Base-by-base conservation (phyloP, 1,284 basidiomycete genomes). In the Hemileia vastatrix region DNA sequence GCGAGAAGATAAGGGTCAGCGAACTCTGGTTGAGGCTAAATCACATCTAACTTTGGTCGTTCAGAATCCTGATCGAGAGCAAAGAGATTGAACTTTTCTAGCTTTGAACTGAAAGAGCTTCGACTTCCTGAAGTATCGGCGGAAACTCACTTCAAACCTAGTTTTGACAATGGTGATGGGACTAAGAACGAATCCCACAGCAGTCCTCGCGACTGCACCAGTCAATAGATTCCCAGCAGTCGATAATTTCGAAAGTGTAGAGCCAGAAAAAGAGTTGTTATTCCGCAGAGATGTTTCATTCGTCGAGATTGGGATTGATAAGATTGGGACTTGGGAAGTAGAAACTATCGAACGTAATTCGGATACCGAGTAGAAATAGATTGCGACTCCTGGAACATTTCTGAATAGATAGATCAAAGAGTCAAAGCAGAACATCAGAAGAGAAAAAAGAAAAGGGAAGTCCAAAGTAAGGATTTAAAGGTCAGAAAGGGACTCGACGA, bases 151-250 rank as follows among this genome's bases (percentile, higher is more conserved):
- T 83, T 98, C 94, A 68, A 87, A 95, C 13, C 94, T 83, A 21
- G 94, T 90, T 77, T 99, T 99, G 63, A 98, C 78, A 11, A 98
- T 85, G 0, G 94, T 90, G 68, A 98, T 85, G 0, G 94, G 95
- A 73, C 93, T 97, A 64, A 98, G 73, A 0, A 93, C 66, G 70
- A 96, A 86, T 0, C 94, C 94, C 0, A 97, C 89, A 0, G 80
- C 80, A 9, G 91, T 86, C 52, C 95, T 83, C 0, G 90, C 85
- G 3, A 87, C 82, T 0, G 91, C 93, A 1, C 94, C 94, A 0
- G 94, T 87, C 11, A 95, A 61, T 1, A 98, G 80, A 76, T 98
- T 97, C 0, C 93, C 94, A 64, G 83, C 80, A 48, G 78, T 82
- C 0, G 85, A 86, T 4, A 96, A 81, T 64, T 84, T 86, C 1